Evolutionary conservation across 257 asterid genomes (phyloP).

Genomic region (Salvia hispanica): DNA sequence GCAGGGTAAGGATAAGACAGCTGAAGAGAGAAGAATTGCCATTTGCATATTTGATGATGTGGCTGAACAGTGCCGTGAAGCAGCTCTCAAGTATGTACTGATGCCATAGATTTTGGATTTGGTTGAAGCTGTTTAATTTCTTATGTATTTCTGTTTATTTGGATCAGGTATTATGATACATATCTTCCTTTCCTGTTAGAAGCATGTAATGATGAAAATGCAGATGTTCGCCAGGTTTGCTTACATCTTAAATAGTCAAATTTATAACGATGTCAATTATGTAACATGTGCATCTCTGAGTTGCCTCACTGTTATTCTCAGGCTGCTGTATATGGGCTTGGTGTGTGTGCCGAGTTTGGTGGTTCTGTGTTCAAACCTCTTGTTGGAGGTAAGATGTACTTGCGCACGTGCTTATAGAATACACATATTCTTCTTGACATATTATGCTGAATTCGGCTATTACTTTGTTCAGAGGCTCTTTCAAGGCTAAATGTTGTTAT

Average conservation of each 20-base stretch:
- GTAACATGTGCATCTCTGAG: constrained; percentile 27
- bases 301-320: constrained; percentile 33
- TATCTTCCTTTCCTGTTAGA: constrained; percentile 95
- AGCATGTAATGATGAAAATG: constrained; percentile 93
- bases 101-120: constrained; percentile 19
- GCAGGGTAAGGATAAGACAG: constrained; percentile 95
- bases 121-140: constrained; percentile 19
- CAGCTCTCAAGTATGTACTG: constrained; percentile 69
- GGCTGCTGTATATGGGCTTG: constrained; percentile 95
- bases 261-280: constrained; percentile 18
- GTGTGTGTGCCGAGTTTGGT: constrained; percentile 87
- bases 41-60: constrained; percentile 98
- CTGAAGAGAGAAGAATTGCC: constrained; percentile 97
- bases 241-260: not conserved
- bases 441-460: constrained; percentile 31
- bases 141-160: constrained; percentile 23
- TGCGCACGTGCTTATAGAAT: not conserved
- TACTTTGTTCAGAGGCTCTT: constrained; percentile 68
- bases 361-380: constrained; percentile 72
- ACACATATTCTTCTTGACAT: constrained; percentile 10
- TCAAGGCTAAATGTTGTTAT: constrained; percentile 79
- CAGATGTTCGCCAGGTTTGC: constrained; percentile 92
- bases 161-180: constrained; percentile 80
- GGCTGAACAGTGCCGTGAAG: constrained; percentile 93
- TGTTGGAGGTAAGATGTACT: constrained; percentile 63